Base-by-base conservation (phyloP, 2,329 filamentous ascomycete genomes). In the Phyllosticta capitalensis region DNA sequence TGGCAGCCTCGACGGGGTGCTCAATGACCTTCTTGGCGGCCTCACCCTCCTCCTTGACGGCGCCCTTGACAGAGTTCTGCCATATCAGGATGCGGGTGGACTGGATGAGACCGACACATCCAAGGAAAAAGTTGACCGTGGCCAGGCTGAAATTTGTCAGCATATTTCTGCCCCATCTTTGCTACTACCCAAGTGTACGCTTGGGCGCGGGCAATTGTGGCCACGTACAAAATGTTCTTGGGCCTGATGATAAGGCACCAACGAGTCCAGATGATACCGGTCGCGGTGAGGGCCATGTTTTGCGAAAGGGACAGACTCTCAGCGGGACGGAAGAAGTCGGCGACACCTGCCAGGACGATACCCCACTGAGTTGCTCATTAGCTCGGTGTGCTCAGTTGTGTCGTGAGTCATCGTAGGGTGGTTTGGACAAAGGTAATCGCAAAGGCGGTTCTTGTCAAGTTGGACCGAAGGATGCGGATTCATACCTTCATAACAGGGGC, bases 211-310 rank as follows among this genome's bases (percentile, higher is more conserved):
- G 21, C 54, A 49, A 21, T 21, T 54, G 59, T 24, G 12, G 30
- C 21, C 20, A 78, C 85, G 54, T 78, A 90, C 87, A 96, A 87
- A 70, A 91, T 78, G 81, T 99, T 99, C 76, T 85, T 86, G 61
- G 94, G 94, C 76, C 86, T 91, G 78, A 99, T 99, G 75, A 99
- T 88, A 72, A 97, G 82, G 81, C 94, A 99, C 94, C 94, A 99
- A 66, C 94, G 85, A 52, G 94, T 99, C 94, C 94, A 99, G 82
- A 99, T 99, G 65, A 88, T 77, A 66, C 94, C 94, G 9, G 94
- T 99, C 67, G 86, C 86, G 71, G 90, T 94, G 67, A 99, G 83
- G 61, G 94, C 92, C 55, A 81, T 80, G 79, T 97, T 99, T 78
- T 96, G 92, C 28, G 89, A 94, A 63, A 96, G 79, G 49, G 92